Evolutionary conservation across 345 rosid species (phyloP).

Genomic region (Bruguiera gymnorhiza): DNA sequence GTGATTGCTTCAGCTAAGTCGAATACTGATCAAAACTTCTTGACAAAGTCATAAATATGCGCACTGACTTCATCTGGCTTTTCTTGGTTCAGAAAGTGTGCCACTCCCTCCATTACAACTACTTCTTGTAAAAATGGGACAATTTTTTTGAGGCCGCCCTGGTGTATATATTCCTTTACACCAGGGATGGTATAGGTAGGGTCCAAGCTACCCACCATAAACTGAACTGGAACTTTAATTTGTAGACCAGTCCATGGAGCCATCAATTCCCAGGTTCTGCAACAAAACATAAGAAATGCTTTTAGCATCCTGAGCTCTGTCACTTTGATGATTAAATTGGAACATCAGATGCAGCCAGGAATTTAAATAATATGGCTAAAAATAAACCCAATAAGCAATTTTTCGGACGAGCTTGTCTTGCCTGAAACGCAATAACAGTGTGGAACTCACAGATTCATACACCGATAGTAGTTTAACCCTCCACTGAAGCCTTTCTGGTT

Average conservation of each 20-base stretch:
- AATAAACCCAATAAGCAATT: too few species aligned
- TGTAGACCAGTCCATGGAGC: slow-evolving; percentile 5
- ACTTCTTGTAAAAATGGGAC: slow-evolving; percentile 9
- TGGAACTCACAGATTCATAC: neutral
- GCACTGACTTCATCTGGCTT: slow-evolving; percentile 6
- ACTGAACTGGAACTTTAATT: neutral
- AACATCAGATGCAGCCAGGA: neutral
- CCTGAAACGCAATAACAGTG: too few species aligned
- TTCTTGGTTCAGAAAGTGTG: slow-evolving; percentile 9
- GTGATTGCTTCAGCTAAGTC: neutral
- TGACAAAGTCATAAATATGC: neutral
- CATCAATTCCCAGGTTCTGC: slow-evolving; percentile 9
- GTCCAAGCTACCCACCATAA: slow-evolving; percentile 4
- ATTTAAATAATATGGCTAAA: neutral
- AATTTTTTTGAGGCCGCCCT: slow-evolving; percentile 1
- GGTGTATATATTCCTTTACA: slow-evolving; percentile 3
- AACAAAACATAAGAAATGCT: neutral
- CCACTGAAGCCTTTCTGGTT: slow-evolving; percentile 1
- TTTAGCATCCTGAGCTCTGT: neutral
- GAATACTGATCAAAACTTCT: neutral
- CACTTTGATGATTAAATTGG: neutral
- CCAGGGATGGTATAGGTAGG: neutral
- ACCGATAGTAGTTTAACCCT: slow-evolving; percentile 2
- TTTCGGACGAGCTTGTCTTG: too few species aligned
- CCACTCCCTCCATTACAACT: slow-evolving; percentile 9